Conservation (phyloP, 768 basidiomycete species). For the Tulasnella sp. region DNA sequence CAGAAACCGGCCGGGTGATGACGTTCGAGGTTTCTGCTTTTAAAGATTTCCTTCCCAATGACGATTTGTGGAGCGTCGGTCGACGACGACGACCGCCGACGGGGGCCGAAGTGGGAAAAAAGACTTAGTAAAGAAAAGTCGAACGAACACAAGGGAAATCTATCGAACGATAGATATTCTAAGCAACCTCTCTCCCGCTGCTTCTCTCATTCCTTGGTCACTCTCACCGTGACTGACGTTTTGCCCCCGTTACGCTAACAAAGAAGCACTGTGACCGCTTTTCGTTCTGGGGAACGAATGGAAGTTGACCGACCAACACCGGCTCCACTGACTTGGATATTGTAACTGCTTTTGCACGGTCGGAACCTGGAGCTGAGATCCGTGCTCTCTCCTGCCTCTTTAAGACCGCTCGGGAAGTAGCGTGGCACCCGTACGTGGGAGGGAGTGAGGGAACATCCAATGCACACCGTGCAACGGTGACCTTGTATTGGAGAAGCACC, state of each 20-base stretch:
- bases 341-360: not conserved
- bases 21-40: not conserved
- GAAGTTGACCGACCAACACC: not conserved
- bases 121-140: not conserved
- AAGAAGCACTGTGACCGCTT: not conserved
- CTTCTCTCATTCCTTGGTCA: not conserved
- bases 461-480: not conserved
- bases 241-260: not conserved
- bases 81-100: not conserved
- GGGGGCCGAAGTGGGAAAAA: not conserved
- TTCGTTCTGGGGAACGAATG: not conserved
- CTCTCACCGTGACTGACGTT: not conserved
- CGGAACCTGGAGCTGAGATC: constrained; percentile 9
- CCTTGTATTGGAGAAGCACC: not conserved
- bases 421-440: not conserved
- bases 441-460: not conserved
- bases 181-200: not conserved
- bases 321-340: not conserved
- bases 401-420: not conserved
- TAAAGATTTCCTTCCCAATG: not conserved
- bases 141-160: not conserved
- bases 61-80: not conserved
- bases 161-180: not conserved
- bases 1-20: not conserved
- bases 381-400: not conserved